Base-by-base conservation (phyloP, 768 basidiomycete genomes). In the Lactarius sp. region DNA sequence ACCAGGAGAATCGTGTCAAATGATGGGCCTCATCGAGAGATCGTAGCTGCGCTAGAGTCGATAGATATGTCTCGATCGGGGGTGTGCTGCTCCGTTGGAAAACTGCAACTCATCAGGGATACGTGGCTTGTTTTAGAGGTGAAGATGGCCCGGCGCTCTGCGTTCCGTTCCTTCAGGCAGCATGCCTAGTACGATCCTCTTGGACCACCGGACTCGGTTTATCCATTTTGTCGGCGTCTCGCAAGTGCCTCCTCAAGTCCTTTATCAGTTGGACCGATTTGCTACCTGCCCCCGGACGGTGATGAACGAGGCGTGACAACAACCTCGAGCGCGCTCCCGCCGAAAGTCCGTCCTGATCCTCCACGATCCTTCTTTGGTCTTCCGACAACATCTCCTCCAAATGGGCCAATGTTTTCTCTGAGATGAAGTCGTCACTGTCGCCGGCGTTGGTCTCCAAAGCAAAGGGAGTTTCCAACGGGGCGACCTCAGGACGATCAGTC, bases 371-470 rank as follows among this genome's bases (percentile, higher is more conserved):
- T 51, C 6, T 52, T 57, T 55, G 59, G 7, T 64, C 63, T 49
- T 64, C 27, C 3, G 41, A 55, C 22, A 51, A 39, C 47, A 60
- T 60, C 22, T 56, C 63, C 39, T 64, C 63, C 31, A 55, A 31
- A 34, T 51, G 57, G 16, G 20, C 14, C 31, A 53, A 37, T 31
- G 52, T 55, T 22, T 18, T 34, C 16, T 55, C n/a, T 31, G 63
- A 22, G 20, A 60, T 34, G 31, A 44, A 39, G 1, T 51, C 47
- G 4, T 31, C 20, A 27, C 14, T 37, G 27, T 14, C 41, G 18
- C 5, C 3, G 22, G 27, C 33, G 2, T 44, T 14, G 10, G 49
- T 14, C 31, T 27, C 31, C 18, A 12, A 31, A 27, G 36, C 13
- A 46, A 27, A 22, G 12, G 59, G 51, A 1, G 13, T 53, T 3